phyloP scores from a whole-genome alignment of 2,329 filamentous ascomycete genomes.

The Akanthomyces muscarius region DNA sequence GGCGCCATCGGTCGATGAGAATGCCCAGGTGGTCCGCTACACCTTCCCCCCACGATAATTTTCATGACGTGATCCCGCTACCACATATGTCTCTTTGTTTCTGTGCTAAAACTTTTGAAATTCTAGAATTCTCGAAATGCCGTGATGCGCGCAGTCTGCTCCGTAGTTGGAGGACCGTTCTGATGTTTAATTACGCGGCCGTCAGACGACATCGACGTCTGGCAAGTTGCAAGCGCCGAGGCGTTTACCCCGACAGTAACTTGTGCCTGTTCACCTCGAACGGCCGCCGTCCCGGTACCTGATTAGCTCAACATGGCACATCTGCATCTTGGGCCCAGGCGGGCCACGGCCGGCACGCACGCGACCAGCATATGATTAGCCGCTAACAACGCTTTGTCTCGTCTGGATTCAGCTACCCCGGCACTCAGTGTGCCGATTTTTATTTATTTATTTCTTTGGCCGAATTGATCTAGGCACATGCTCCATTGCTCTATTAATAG shows the following conservation, averaged over 20 bases:
- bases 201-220: not conserved
- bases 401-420: not conserved
- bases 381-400: too few relatives aligned
- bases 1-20: not conserved
- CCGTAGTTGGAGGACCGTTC: not conserved
- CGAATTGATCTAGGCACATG: not conserved
- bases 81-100: too few relatives aligned
- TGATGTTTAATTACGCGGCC: not conserved
- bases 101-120: too few relatives aligned
- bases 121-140: too few relatives aligned
- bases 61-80: too few relatives aligned
- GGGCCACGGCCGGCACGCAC: not conserved
- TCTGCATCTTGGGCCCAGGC: not conserved
- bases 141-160: not conserved
- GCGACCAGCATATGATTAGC: not conserved
- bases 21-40: not conserved
- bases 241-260: not conserved
- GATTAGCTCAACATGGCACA: slow-evolving; percentile 12
- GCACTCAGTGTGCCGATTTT: not conserved
- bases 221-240: not conserved
- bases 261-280: too few relatives aligned
- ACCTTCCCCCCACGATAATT: too few relatives aligned
- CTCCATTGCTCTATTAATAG: not conserved
- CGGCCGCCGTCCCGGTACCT: not conserved
- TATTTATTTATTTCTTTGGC: not conserved